These are phyloP conservation scores for Nymphaea thermarum DNA, from an alignment of 164 flowering plant genomes.

Conservation along the genomic window DNA sequence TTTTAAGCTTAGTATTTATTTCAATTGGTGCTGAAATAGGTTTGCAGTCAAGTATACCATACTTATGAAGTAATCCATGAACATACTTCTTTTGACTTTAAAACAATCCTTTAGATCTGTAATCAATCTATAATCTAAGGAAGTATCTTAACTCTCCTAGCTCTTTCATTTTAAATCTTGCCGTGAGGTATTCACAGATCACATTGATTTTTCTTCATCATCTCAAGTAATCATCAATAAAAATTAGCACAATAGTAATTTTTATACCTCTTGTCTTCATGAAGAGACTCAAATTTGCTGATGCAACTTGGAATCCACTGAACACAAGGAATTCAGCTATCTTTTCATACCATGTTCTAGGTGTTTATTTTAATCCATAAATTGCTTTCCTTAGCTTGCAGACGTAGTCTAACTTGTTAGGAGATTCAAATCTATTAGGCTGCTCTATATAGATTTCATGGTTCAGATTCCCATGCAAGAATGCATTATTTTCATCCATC, in stretches of 20 bases:
- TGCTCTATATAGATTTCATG: conserved; percentile 1
- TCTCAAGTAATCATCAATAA: neutral
- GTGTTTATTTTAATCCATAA: conserved; percentile 4
- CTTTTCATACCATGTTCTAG: neutral
- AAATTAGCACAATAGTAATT: neutral
- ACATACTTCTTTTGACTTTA: conserved; percentile 1
- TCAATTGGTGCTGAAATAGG: neutral
- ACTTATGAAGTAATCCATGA: neutral
- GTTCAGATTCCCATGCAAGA: conserved; percentile 1
- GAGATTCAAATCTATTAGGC: neutral
- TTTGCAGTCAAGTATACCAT: conserved; percentile 1
- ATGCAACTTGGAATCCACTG: neutral
- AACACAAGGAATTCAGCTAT: neutral
- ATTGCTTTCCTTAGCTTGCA: neutral
- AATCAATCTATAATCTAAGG: neutral
- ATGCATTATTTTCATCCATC: conserved; percentile 3
- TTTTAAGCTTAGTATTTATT: conserved; percentile 1
- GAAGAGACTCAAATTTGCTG: neutral
- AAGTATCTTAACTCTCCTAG: neutral
- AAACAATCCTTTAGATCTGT: neutral
- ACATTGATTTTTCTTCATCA: neutral
- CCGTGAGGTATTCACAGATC: neutral
- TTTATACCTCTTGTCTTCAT: too few species aligned
- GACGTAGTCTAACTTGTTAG: neutral
- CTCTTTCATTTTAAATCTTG: conserved; percentile 6